Evolutionary conservation across 192 early-diverging fungal genomes (phyloP), one percentile per base, ranked within the genome.

Genomic region (Rhizophagus clarus): DNA sequence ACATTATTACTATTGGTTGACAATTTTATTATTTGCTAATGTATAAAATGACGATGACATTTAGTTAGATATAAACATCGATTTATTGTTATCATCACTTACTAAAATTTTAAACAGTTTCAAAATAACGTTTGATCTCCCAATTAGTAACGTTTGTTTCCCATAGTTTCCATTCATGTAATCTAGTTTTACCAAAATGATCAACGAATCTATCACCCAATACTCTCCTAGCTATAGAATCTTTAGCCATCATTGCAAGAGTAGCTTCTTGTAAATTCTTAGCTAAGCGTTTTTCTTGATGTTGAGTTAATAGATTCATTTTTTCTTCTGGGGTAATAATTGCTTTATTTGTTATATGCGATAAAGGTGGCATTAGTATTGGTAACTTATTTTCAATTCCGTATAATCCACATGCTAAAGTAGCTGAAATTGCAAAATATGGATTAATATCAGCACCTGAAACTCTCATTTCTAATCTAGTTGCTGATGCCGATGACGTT

Each of bases 361-460:
- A 72, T 63, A 76, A 12, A 28, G 85, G 83, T 78, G 81, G 72
- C 40, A 88, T 81, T 34, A 89, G 86, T 47, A 91, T 82, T 14
- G 81, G 60, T 78, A 93, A 76, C 42, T 88, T 84, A 40, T 90
- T 88, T 61, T 84, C 73, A 77, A 96, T 90, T 10, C 95, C 95
- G 67, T 91, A 89, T 4, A 90, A 83, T 6, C 95, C 95, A 74
- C 89, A 89, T 12, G 89, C 93, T 15, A 95, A 79, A 71, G 92
- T 88, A 24, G 90, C 92, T 47, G 92, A 91, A 72, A 92, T 88
- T 2, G 90, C 91, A 45, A 96, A 75, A 81, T 96, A 94, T 34
- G 93, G 85, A 81, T 95, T 96, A 49, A 93, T 91, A 83, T 96
- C 95, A 37, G 94, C 92, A 17, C 95, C 95, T n/a, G 90, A 81